Conservation (phyloP, 2,329 filamentous ascomycete species). For the Metarhizium anisopliae region DNA sequence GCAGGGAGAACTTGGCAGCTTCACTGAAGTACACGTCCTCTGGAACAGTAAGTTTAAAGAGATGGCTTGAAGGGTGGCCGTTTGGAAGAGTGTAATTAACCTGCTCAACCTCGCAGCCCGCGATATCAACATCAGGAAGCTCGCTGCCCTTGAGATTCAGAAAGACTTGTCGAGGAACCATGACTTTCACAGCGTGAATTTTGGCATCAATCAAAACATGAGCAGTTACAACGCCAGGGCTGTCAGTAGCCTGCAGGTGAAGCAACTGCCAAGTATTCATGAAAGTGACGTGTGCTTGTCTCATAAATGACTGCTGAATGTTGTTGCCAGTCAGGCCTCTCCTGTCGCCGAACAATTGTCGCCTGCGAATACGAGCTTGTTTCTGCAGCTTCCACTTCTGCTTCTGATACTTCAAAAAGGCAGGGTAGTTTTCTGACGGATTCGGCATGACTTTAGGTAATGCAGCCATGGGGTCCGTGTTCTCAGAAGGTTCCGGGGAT, state of each 20-base stretch:
- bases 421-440: conserved; percentile 77
- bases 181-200: conserved; percentile 78
- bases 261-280: conserved; percentile 92
- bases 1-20: conserved; percentile 66
- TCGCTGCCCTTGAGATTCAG: conserved; percentile 85
- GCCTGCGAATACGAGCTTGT: conserved; percentile 72
- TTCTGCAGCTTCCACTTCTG: conserved; percentile 98
- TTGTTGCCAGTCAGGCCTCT: conserved; percentile 41
- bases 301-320: conserved; percentile 68
- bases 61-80: conserved; percentile 83
- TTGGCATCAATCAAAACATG: conserved; percentile 92
- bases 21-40: conserved; percentile 84
- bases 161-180: conserved; percentile 82
- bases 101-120: conserved; percentile 82
- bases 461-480: conserved; percentile 68
- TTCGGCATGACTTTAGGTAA: conserved; percentile 78
- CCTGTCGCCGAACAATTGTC: conserved; percentile 89
- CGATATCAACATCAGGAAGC: conserved; percentile 78
- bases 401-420: conserved; percentile 90
- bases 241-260: conserved; percentile 74
- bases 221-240: conserved; percentile 76
- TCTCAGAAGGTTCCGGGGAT: conserved; percentile 58
- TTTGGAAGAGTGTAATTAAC: conserved; percentile 91
- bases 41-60: conserved; percentile 87
- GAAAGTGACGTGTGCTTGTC: conserved; percentile 83